Base-by-base conservation (phyloP, 2,329 filamentous ascomycete species). In the Teratosphaeria gauchensis region DNA sequence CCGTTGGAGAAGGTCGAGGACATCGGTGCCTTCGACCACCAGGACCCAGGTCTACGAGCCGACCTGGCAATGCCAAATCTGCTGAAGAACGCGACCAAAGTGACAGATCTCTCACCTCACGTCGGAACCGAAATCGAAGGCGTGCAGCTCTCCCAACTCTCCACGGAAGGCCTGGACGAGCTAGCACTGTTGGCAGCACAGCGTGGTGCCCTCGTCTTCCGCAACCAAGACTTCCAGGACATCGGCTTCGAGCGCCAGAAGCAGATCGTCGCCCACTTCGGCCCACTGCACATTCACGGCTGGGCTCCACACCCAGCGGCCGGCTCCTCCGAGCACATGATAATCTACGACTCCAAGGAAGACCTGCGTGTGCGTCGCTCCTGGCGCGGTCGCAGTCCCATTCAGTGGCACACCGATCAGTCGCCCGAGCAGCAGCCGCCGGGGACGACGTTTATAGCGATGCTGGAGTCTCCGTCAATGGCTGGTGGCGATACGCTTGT, bases 61-160 rank as follows among this genome's bases (percentile, higher is more conserved):
- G 67, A 69, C 53, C 62, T 57, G 31, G 51, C 35, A 2, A 59
- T 63, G 24, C 65, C 68, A 6, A 62, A 69, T 42, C 62, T 69
- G 4, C 62, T 68, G 5, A 61, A 59, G 21, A 57, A 56, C 7
- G 65, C 64, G n/a, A 63, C 61, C 19, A 64, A 61, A 32, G 58
- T 65, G 28, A 56, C 58, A 24, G 66, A 71, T 21, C 59, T 71
- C 19, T 67, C 62, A 12, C 67, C 68, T n/a, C 63, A 66, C 57
- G 62, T 63, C 54, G 59, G 59, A 1, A 61, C 59, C 14, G 59
- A 58, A 31, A 53, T 61, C 16, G 21, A 53, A 21, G 59, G 56
- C 42, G 51, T 61, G 2, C 59, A 61, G 38, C 56, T 58, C 28
- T 59, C 57, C 8, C 33, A 61, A 32, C 46, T 61, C n/a, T 57